Evolutionary conservation across 139 green algal species (phyloP).

Genomic region (Zygnema circumcarinatum): DNA sequence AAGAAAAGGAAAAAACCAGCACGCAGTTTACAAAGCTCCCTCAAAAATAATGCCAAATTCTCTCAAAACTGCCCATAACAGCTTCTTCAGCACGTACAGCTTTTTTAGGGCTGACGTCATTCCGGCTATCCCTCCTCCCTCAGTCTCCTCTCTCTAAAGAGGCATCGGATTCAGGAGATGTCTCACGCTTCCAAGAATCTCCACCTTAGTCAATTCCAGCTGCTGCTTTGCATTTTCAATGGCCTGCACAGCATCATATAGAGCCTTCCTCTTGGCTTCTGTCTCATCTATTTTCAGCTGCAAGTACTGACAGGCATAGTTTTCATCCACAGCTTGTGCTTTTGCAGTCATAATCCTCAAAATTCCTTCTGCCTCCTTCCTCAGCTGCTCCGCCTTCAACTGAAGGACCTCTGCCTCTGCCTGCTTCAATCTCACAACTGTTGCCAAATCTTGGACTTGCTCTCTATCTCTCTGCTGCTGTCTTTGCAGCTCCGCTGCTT

Average conservation of each 20-base stretch:
- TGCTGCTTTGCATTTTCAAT: slow-evolving; percentile 38
- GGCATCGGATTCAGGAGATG: slow-evolving; percentile 29
- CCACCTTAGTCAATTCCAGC: slow-evolving; percentile 1
- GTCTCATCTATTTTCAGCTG: slow-evolving; percentile 21
- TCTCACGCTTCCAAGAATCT: slow-evolving; percentile 17
- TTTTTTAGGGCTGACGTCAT: too few species aligned
- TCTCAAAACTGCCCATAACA: too few species aligned
- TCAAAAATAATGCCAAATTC: too few species aligned
- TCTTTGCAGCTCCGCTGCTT: neutral
- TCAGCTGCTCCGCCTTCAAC: slow-evolving; percentile 21
- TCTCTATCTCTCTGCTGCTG: slow-evolving; percentile 38
- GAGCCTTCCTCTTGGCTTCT: slow-evolving; percentile 30
- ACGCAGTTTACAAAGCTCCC: too few species aligned
- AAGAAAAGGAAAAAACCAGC: too few species aligned
- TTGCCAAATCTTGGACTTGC: slow-evolving; percentile 37
- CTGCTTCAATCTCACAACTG: slow-evolving; percentile 25
- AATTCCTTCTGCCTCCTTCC: slow-evolving; percentile 15
- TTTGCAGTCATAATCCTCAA: slow-evolving; percentile 8
- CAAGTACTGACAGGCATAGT: slow-evolving; percentile 13
- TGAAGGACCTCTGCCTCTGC: slow-evolving; percentile 30
- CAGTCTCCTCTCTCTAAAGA: too few species aligned
- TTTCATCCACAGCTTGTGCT: slow-evolving; percentile 13
- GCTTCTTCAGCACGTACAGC: too few species aligned
- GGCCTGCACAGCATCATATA: slow-evolving; percentile 9
- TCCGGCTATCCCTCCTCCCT: too few species aligned